A percentile compares a stretch with the other conserved stretches of the same genome.
Evolutionary conservation across 139 green algal species (phyloP).

Genomic region (Yamagishiella unicocca): DNA sequence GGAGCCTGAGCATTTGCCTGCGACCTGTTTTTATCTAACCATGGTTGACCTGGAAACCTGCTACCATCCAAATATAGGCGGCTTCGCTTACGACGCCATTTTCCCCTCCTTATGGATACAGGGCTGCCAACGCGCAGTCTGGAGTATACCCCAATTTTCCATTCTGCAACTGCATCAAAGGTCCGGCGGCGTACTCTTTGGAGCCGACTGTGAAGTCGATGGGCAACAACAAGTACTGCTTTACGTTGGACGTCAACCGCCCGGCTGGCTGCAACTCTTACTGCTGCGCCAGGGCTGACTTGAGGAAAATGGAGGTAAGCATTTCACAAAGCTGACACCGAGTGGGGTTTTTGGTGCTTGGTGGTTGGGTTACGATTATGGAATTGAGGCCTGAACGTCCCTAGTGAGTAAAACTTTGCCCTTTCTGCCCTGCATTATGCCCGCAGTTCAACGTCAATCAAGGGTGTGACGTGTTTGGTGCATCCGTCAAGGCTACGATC

Average conservation of each 20-base stretch:
- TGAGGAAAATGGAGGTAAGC: conserved; percentile 34
- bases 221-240: conserved; percentile 23
- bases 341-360: no score
- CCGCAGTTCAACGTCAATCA: conserved; percentile 34
- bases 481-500: background rate
- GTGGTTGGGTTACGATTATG: no score
- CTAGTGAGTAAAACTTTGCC: no score
- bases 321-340: no score
- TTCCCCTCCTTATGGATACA: background rate
- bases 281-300: conserved; percentile 6
- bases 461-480: conserved; percentile 1
- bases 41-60: no score
- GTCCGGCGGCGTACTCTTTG: background rate
- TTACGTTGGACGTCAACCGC: background rate
- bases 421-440: no score
- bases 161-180: conserved; percentile 25
- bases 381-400: no score
- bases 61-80: no score
- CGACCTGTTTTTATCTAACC: no score
- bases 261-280: background rate
- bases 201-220: background rate
- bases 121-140: conserved; percentile 12
- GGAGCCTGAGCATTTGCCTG: no score
- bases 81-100: background rate
- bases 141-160: conserved; percentile 13